Conservation (phyloP, 768 basidiomycete species). For the Hygrocybe punicea region DNA sequence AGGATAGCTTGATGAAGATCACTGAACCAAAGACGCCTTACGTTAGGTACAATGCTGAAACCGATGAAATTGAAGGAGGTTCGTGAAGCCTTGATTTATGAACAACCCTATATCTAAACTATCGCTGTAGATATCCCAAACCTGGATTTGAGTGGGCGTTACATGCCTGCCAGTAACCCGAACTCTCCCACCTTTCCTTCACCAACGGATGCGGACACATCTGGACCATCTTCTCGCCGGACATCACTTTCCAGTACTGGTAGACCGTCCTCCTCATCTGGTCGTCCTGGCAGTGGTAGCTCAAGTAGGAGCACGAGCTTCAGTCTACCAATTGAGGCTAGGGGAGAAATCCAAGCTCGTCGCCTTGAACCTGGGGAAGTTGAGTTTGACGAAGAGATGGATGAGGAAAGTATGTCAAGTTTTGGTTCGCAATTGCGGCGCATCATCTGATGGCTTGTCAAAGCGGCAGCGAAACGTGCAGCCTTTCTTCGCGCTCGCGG, state of each 20-base stretch:
- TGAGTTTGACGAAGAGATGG: slow-evolving; percentile 79
- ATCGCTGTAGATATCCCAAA: slow-evolving; percentile 69
- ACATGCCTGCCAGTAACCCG: slow-evolving; percentile 32
- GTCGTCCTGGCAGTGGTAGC: slow-evolving; percentile 56
- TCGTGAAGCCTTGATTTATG: slow-evolving; percentile 20
- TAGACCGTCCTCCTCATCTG: slow-evolving; percentile 49
- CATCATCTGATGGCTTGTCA: slow-evolving; percentile 1
- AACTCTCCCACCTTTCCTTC: slow-evolving; percentile 46
- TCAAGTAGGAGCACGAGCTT: slow-evolving; percentile 83
- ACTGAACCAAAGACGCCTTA: slow-evolving; percentile 97
- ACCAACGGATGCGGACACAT: slow-evolving; percentile 57
- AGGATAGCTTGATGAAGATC: slow-evolving; percentile 97
- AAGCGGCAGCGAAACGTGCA: slow-evolving; percentile 79
- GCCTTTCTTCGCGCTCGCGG: slow-evolving; percentile 78
- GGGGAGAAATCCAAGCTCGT: slow-evolving; percentile 54
- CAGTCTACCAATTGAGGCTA: slow-evolving; percentile 68
- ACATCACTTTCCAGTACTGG: slow-evolving; percentile 69
- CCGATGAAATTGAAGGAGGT: slow-evolving; percentile 86
- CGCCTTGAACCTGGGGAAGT: slow-evolving; percentile 62
- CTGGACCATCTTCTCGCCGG: slow-evolving; percentile 68
- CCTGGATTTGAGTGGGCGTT: slow-evolving; percentile 56
- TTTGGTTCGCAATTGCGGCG: not conserved
- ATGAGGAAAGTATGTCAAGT: slow-evolving; percentile 69
- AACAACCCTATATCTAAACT: slow-evolving; percentile 4
- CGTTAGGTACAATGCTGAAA: slow-evolving; percentile 84